These are phyloP conservation scores for Cardamine resedifolia DNA, from an alignment of 345 rosid species.

Conservation along the genomic window DNA sequence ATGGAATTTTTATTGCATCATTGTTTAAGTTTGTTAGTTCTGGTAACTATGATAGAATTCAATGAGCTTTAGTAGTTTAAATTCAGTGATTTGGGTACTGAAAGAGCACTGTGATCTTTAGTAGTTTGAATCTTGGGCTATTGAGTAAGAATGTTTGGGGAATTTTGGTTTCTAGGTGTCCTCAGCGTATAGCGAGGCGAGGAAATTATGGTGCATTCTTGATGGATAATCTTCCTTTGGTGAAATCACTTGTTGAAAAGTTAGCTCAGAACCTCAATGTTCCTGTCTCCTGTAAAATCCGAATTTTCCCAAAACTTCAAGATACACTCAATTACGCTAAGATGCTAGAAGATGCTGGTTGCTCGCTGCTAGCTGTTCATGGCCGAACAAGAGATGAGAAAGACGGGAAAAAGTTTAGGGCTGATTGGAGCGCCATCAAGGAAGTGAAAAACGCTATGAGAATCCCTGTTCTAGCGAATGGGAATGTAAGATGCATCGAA, in stretches of 20 bases:
- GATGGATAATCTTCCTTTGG: slow-evolving; percentile 93
- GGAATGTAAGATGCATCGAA: slow-evolving; percentile 79
- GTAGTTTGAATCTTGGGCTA: background rate
- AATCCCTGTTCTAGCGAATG: slow-evolving; percentile 94
- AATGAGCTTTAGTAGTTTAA: background rate
- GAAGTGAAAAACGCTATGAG: slow-evolving; percentile 68
- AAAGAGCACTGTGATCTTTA: background rate
- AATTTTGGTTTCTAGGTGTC: slow-evolving; percentile 58
- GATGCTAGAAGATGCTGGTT: slow-evolving; percentile 96
- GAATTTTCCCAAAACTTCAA: slow-evolving; percentile 67
- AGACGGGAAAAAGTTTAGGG: slow-evolving; percentile 79
- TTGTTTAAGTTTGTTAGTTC: background rate
- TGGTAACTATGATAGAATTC: background rate
- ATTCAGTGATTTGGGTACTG: background rate
- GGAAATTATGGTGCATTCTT: slow-evolving; percentile 93
- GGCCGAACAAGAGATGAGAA: slow-evolving; percentile 88
- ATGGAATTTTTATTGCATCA: background rate
- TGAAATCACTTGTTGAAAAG: slow-evolving; percentile 80
- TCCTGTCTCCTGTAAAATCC: slow-evolving; percentile 91
- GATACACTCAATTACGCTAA: slow-evolving; percentile 80
- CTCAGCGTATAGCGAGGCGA: slow-evolving; percentile 87
- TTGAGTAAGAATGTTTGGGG: slow-evolving; percentile 13
- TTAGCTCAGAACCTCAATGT: slow-evolving; percentile 59
- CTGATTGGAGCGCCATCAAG: slow-evolving; percentile 78
- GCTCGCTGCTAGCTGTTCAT: slow-evolving; percentile 88